Percentiles rank a stretch among this genome's conserved stretches.
Conservation (phyloP, 2,329 filamentous ascomycete genomes). For the Fusarium sp. region DNA sequence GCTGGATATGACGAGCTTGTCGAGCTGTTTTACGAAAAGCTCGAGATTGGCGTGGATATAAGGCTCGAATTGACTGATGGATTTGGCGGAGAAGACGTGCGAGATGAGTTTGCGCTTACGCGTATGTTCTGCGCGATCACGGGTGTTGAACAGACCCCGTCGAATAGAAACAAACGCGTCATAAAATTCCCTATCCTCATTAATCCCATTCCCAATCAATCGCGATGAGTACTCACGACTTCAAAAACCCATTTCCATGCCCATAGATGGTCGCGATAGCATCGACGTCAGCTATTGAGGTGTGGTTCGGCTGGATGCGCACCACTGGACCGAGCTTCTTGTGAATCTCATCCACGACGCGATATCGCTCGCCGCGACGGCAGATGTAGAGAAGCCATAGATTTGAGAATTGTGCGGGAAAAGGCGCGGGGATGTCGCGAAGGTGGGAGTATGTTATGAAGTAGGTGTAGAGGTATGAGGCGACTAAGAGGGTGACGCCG, state of each 20-base stretch:
- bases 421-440: conserved; percentile 70
- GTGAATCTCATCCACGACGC: conserved; percentile 77
- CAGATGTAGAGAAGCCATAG: conserved; percentile 80
- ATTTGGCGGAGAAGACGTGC: conserved; percentile 88
- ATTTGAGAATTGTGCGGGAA: conserved; percentile 75
- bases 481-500: conserved; percentile 61
- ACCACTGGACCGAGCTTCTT: conserved; percentile 83
- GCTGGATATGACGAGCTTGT: conserved; percentile 65
- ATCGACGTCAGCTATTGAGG: conserved; percentile 83
- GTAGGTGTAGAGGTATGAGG: conserved; percentile 71
- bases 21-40: conserved; percentile 79
- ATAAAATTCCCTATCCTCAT: conserved; percentile 77
- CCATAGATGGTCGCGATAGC: conserved; percentile 84
- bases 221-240: conserved; percentile 63
- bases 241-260: conserved; percentile 80
- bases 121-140: conserved; percentile 83
- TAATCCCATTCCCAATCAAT: neutral
- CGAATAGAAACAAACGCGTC: conserved; percentile 91
- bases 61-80: conserved; percentile 85
- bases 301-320: conserved; percentile 84
- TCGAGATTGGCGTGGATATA: conserved; percentile 87
- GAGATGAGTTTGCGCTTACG: conserved; percentile 90
- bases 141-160: conserved; percentile 89
- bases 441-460: conserved; percentile 65
- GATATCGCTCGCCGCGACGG: conserved; percentile 74